Evolutionary conservation across 306 rosid genomes (phyloP), one percentile per base, ranked within the genome.

Genomic region (Citrullus amarus): DNA sequence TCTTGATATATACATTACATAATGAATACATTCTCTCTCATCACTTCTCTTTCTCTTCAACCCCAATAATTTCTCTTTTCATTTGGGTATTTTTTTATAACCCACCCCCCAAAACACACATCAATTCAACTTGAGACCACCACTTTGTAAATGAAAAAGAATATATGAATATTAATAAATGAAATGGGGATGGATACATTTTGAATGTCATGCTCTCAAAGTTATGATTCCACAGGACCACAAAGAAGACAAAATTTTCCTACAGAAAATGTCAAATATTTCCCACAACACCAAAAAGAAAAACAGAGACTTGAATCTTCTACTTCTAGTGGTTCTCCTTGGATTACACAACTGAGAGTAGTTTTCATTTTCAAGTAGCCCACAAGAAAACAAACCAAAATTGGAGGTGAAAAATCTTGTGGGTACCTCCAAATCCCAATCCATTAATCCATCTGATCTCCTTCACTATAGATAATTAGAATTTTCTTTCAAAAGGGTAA

Each of bases 211-310:
- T 78, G 51, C 81, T 78, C 81, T 78, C 75, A 60, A 32, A 78
- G 61, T 78, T 51, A 78, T 78, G 59, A 77, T 78, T 46, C 60
- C 34, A 18, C 48, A 78, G 81, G 81, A 78, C 81, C 81, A 78
- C 81, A 63, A 61, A 61, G 61, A 65, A 34, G 81, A 60, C 78
- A 74, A 74, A 53, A 5, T 53, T 53, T 74, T 22, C 39, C 78
- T 53, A 3, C 59, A 74, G 34, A 79, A 68, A 79, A 79, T 56
- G 77, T 80, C 39, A 50, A 50, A 59, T 18, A 68, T 58, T 59
- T 71, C 79, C 66, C 43, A 60, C 63, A 74, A 46, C 54, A 34
- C 77, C 77, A 13, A 51, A 71, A 80, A 28, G 39, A 66, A 56
- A 48, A 48, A 13, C 9, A 43, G 32, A 25, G 17, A 73, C 60